A percentile compares a stretch with the other conserved stretches of the same genome.
Evolutionary conservation across 495 filamentous ascomycete genomes (phyloP).

Genomic region (Thermothielavioides terrestris): DNA sequence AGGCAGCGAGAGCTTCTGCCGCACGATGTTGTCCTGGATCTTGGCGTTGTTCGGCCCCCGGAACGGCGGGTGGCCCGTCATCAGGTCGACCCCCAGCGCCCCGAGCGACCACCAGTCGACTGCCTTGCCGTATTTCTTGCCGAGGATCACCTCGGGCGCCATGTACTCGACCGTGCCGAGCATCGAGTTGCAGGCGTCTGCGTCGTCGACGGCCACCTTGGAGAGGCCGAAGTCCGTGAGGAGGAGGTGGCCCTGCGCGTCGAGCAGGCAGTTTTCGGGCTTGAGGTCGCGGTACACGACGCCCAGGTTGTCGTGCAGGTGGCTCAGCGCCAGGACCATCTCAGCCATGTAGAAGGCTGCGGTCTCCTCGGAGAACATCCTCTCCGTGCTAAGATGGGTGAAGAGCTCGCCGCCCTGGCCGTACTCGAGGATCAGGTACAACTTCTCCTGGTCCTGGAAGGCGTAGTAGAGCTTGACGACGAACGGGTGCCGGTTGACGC

Average conservation of each 20-base stretch:
- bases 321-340: slow-evolving; percentile 86
- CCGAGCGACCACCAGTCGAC: slow-evolving; percentile 99
- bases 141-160: slow-evolving; percentile 88
- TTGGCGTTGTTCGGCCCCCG: slow-evolving; percentile 81
- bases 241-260: slow-evolving; percentile 82
- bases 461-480: slow-evolving; percentile 97
- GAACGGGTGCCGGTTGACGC: slow-evolving; percentile 90
- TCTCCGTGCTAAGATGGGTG: slow-evolving; percentile 75
- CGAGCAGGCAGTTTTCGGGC: slow-evolving; percentile 94
- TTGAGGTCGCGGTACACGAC: slow-evolving; percentile 97
- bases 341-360: slow-evolving; percentile 98
- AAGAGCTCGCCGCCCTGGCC: slow-evolving; percentile 97
- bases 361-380: slow-evolving; percentile 81
- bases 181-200: slow-evolving; percentile 74
- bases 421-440: slow-evolving; percentile 96
- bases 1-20: slow-evolving; percentile 75
- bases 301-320: slow-evolving; percentile 83
- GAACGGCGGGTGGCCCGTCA: slow-evolving; percentile 87
- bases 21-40: slow-evolving; percentile 86
- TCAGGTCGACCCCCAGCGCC: slow-evolving; percentile 79
- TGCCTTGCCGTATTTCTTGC: slow-evolving; percentile 78
- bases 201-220: slow-evolving; percentile 82
- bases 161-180: slow-evolving; percentile 97
- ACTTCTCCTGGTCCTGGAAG: slow-evolving; percentile 95
- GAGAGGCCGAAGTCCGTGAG: slow-evolving; percentile 95